These are phyloP conservation scores for Penicillium chermesinum DNA, from an alignment of 495 filamentous ascomycete genomes.

Conservation along the genomic window DNA sequence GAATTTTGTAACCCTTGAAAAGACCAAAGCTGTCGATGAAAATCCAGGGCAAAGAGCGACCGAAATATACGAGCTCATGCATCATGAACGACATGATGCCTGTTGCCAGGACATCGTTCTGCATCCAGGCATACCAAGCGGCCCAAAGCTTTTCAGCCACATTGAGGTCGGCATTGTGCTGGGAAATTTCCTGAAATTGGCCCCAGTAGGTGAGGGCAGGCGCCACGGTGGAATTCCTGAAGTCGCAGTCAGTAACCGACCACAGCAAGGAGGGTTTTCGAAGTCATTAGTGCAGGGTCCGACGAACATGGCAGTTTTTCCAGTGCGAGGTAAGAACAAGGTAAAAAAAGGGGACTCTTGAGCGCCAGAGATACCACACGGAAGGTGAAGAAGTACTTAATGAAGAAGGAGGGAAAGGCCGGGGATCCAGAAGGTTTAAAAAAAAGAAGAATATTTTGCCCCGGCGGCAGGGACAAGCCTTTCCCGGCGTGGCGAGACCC, in stretches of 20 bases:
- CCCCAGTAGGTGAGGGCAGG: constrained; percentile 64
- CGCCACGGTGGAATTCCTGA: constrained; percentile 54
- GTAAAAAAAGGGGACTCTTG: neutral
- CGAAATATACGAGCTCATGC: constrained; percentile 94
- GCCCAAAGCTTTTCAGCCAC: constrained; percentile 81
- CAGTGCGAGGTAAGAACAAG: neutral
- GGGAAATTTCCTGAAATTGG: constrained; percentile 80
- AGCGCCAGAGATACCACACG: neutral
- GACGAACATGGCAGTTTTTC: constrained; percentile 1
- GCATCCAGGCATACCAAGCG: constrained; percentile 98
- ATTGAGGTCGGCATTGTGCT: constrained; percentile 84
- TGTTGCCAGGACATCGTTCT: constrained; percentile 91
- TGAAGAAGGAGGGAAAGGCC: neutral
- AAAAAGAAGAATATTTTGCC: constrained; percentile 1
- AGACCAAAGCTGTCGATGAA: constrained; percentile 82
- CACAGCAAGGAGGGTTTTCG: no score
- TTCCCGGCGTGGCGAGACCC: constrained; percentile 44
- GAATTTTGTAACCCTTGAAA: constrained; percentile 91
- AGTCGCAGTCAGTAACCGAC: neutral
- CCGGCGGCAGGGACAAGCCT: constrained; percentile 9
- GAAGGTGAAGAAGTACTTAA: neutral
- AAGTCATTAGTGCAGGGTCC: neutral
- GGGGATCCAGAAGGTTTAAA: neutral
- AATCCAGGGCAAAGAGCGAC: constrained; percentile 86
- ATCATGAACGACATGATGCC: constrained; percentile 95